phyloP scores from a whole-genome alignment of 75 land plant species.

The Pinus taeda region DNA sequence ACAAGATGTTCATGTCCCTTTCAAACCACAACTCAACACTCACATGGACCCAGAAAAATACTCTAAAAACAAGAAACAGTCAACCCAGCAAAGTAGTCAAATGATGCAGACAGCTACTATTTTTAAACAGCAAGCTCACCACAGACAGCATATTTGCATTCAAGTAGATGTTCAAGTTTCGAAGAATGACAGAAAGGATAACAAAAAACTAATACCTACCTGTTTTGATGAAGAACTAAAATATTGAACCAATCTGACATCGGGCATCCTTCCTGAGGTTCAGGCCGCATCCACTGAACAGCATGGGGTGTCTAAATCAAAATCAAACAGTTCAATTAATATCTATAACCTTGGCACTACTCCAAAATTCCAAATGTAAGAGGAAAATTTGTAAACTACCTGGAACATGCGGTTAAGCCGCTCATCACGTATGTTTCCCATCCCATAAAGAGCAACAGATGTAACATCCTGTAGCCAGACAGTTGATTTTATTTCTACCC shows the following conservation, averaged over 20 bases:
- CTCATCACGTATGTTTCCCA: conserved; percentile 98
- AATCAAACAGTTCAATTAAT: neutral
- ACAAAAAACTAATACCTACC: conserved; percentile 31
- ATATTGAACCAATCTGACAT: conserved; percentile 96
- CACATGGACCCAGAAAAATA: neutral
- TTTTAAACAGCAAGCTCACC: neutral
- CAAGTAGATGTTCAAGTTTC: neutral
- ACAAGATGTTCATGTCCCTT: neutral
- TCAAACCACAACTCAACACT: neutral
- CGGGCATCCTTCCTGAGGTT: conserved; percentile 64
- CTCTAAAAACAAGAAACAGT: neutral
- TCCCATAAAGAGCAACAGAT: conserved; percentile 91
- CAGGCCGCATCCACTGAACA: conserved; percentile 98
- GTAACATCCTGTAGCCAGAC: conserved; percentile 69
- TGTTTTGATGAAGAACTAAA: conserved; percentile 95
- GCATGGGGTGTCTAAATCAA: conserved; percentile 89
- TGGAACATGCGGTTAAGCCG: conserved; percentile 98
- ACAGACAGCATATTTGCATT: neutral
- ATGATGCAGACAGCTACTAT: neutral
- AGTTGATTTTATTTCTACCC: neutral
- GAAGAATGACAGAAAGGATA: neutral
- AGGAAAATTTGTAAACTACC: conserved; percentile 33
- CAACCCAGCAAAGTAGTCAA: conserved; percentile 3
- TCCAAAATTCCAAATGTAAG: neutral
- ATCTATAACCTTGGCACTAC: neutral